phyloP scores from a whole-genome alignment of 2,329 filamentous ascomycete genomes.

The Ceratocystis cacaofunesta region DNA sequence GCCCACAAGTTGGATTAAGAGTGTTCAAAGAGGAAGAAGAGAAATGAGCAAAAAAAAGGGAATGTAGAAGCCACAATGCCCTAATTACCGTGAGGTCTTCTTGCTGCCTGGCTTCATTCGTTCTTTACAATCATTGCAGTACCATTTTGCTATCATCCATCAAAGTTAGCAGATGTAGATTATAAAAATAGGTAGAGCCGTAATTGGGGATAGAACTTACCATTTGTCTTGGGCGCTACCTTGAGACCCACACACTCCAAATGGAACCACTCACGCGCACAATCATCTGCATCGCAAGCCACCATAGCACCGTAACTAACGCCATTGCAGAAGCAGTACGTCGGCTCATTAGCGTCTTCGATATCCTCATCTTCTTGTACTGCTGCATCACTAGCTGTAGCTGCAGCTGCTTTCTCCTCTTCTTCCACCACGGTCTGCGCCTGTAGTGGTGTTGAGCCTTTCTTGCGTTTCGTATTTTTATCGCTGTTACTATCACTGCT shows the following conservation, averaged over 20 bases:
- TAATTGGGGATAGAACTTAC: constrained; percentile 33
- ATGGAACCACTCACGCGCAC: constrained; percentile 70
- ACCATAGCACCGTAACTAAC: constrained; percentile 78
- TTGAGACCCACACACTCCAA: constrained; percentile 66
- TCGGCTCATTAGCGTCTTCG: constrained; percentile 55
- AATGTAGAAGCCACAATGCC: not conserved
- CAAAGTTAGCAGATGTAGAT: constrained; percentile 21
- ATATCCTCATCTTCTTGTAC: constrained; percentile 34
- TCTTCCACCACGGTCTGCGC: constrained; percentile 4
- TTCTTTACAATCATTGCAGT: constrained; percentile 64
- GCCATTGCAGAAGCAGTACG: constrained; percentile 67
- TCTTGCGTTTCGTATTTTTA: constrained; percentile 16
- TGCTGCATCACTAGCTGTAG: constrained; percentile 20
- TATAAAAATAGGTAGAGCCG: not conserved
- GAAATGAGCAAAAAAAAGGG: not conserved
- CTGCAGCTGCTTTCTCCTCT: constrained; percentile 24
- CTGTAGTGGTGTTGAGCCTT: constrained; percentile 13
- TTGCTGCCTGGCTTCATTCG: constrained; percentile 42
- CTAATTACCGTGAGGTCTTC: constrained; percentile 32
- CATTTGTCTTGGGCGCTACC: constrained; percentile 60
- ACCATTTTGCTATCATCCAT: constrained; percentile 53
- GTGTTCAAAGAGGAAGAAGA: not conserved
- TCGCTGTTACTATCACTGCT: constrained; percentile 25
- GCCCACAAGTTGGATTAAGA: not conserved
- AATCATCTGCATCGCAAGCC: constrained; percentile 59